Evolutionary conservation across 495 filamentous ascomycete genomes (phyloP).

Genomic region (Xylaria grammica): DNA sequence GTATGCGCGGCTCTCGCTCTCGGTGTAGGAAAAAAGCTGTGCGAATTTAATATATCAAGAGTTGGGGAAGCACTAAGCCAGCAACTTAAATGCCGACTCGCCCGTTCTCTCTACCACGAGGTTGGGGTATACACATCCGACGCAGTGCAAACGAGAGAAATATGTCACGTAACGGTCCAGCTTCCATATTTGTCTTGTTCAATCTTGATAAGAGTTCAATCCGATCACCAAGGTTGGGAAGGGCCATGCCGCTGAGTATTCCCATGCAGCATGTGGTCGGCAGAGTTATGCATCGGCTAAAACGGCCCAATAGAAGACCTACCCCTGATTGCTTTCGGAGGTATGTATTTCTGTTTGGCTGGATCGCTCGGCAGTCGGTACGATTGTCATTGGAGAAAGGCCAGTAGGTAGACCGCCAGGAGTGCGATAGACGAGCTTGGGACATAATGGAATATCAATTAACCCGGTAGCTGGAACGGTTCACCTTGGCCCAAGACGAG

Average conservation of each 20-base stretch:
- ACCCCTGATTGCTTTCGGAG: background rate
- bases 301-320: background rate
- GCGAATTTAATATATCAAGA: background rate
- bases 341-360: background rate
- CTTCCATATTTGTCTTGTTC: background rate
- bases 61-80: background rate
- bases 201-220: background rate
- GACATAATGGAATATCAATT: conserved; percentile 5
- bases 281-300: conserved; percentile 1
- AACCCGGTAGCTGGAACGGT: conserved; percentile 2
- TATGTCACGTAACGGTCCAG: background rate
- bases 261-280: background rate
- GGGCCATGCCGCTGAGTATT: background rate
- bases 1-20: background rate
- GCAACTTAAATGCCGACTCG: background rate
- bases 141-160: background rate
- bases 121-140: background rate
- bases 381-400: conserved; percentile 16
- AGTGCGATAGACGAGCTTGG: background rate
- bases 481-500: background rate
- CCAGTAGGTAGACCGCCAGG: background rate
- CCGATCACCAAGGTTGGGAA: background rate
- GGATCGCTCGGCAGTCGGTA: conserved; percentile 14
- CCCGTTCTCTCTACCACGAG: background rate
- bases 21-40: background rate